Conservation (phyloP, 495 filamentous ascomycete genomes). For the Elasticomyces elasticus region DNA sequence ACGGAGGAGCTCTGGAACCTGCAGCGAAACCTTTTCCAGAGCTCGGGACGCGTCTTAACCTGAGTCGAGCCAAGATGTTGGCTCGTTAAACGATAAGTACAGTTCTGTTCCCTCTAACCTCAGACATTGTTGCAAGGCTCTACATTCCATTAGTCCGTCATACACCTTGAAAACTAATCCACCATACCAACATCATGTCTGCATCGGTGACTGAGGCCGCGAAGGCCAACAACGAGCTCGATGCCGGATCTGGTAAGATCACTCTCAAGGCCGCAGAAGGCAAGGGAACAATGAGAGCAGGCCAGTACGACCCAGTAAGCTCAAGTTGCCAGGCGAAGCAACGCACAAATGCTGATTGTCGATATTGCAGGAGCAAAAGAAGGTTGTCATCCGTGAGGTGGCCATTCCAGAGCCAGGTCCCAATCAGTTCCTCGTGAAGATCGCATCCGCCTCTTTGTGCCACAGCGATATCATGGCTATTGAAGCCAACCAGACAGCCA, state of each 20-base stretch:
- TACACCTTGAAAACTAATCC: not conserved
- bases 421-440: slow-evolving; percentile 33
- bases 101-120: not conserved
- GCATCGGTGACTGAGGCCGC: slow-evolving; percentile 12
- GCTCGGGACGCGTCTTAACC: not conserved
- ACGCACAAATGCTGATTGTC: not conserved
- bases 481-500: slow-evolving; percentile 19
- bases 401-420: slow-evolving; percentile 29
- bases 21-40: not conserved
- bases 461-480: slow-evolving; percentile 31
- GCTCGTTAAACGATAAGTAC: not conserved
- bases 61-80: not conserved
- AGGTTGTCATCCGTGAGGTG: slow-evolving; percentile 30
- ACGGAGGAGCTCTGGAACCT: not conserved
- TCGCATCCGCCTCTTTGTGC: slow-evolving; percentile 33
- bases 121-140: not conserved
- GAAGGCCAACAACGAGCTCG: slow-evolving; percentile 5
- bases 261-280: slow-evolving; percentile 1
- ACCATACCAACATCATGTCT: slow-evolving; percentile 3
- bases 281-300: slow-evolving; percentile 11
- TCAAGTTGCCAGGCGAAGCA: not conserved
- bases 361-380: slow-evolving; percentile 19
- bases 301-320: slow-evolving; percentile 7
- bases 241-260: not conserved
- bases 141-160: not conserved